These are phyloP conservation scores for Rhynchosporium secalis DNA, from an alignment of 2,329 filamentous ascomycete genomes.

Conservation along the genomic window DNA sequence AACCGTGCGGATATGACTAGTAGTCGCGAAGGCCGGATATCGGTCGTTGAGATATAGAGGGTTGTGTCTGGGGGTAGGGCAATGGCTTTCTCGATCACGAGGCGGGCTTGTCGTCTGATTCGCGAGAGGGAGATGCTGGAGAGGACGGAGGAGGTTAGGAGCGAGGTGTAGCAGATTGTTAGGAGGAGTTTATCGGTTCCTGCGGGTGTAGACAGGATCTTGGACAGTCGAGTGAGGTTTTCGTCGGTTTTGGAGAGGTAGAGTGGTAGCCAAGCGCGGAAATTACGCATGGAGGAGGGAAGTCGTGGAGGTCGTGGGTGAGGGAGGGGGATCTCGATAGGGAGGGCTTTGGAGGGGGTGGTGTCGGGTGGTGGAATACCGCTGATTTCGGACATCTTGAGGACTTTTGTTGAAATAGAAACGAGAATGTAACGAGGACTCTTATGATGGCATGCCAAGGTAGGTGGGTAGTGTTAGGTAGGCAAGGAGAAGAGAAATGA, in stretches of 20 bases:
- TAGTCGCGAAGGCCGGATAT: constrained; percentile 31
- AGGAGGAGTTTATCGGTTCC: constrained; percentile 71
- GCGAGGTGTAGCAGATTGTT: constrained; percentile 67
- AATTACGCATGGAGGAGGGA: constrained; percentile 27
- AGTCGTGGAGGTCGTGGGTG: constrained; percentile 21
- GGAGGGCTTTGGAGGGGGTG: constrained; percentile 25
- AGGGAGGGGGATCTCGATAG: constrained; percentile 21
- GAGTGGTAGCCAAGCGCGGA: constrained; percentile 37
- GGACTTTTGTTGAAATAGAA: neutral
- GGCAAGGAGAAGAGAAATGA: neutral
- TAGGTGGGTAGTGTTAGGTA: no score
- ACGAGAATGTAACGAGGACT: neutral
- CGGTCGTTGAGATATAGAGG: constrained; percentile 41
- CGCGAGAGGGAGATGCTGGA: constrained; percentile 56
- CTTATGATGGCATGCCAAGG: no score
- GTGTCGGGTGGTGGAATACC: constrained; percentile 30
- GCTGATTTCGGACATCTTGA: constrained; percentile 35
- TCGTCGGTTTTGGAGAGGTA: constrained; percentile 38
- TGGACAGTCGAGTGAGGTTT: constrained; percentile 53
- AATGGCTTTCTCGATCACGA: constrained; percentile 54
- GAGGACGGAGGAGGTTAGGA: constrained; percentile 54
- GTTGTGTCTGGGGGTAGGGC: constrained; percentile 53
- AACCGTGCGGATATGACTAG: constrained; percentile 53
- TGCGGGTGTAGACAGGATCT: constrained; percentile 65
- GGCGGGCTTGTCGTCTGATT: constrained; percentile 53